Base-by-base conservation (phyloP, 805 yeast genomes). In the Priceomyces melissophilus region DNA sequence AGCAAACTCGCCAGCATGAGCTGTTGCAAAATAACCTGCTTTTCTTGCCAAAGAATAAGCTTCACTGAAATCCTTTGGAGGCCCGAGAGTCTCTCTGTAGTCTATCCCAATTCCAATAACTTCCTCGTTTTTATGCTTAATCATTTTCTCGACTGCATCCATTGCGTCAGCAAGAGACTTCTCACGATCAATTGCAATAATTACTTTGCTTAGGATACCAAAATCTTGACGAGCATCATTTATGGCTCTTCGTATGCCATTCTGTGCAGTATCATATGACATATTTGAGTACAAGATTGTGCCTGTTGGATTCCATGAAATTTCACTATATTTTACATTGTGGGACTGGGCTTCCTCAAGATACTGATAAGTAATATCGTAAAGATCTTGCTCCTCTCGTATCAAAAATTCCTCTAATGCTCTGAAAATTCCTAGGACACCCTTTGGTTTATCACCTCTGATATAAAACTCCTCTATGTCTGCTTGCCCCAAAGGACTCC, bases 281-380 rank as follows among this genome's bases (percentile, higher is more conserved):
- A 59, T 59, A 27, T 50, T 46, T 6, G 63, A 58, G 12, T 44
- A 54, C 32, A 47, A 35, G 3, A 55, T 56, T 1, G 62, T 55
- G 8, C 64, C 64, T 1, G 64, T 58, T 9, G 64, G 63, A 46
- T 59, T 59, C 64, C 64, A 59, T 28, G 55, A 59, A 33, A 59
- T 49, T 44, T 59, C 64, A 26, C 53, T 42, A 40, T 59, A 57
- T 7, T 39, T 13, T n/a, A 59, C 53, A 38, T 58, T 57, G 40
- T 58, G 61, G 2, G 26, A 10, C 8, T 37, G 37, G 1, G 58
- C 60, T 26, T 45, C 46, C 30, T 48, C 50, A 8, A 58, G 45
- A 33, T 59, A 55, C 41, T 59, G 62, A 25, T 35, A 31, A 4
- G 60, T 52, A 32, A 59, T 41, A 15, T 60, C 46, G 38, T 58